Base-by-base conservation (phyloP, 257 asterid genomes). In the Salvia rosmarinus region DNA sequence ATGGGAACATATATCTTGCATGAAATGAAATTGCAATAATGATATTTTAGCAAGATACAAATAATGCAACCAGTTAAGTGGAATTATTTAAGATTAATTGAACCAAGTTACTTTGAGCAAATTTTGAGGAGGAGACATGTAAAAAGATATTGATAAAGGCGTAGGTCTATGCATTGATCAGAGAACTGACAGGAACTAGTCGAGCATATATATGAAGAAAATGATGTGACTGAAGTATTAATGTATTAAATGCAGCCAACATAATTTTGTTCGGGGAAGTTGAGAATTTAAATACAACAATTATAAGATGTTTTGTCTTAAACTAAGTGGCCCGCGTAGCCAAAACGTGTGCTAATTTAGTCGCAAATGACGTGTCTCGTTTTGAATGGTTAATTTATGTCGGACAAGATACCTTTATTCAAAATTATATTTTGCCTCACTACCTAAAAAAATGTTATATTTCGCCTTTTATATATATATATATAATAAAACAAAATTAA, bases 231-330 rank as follows among this genome's bases (percentile, higher is more conserved):
- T 57, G 34, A 35, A 14, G 20, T 20, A 44, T 25, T 12, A 4
- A 40, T 4, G 46, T 9, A 57, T 59, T 75, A 1, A 75, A 46
- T 75, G 75, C 70, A 25, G 7, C 34, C 51, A 40, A 21, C 49
- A n/a, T 9, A 21, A 23, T 21, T 20, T 46, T 10, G 5, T 43
- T 17, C 4, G 39, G 21, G 52, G 64, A n/a, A 21, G 70, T 60
- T 59, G 70, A 52, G 70, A 21, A 58, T 40, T 67, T 75, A 47
- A 60, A 49, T 58, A 49, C 58, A 11, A 37, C 10, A 21, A 6
- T 49, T 50, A 57, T 55, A 52, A 37, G 9, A 43, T 16, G 17
- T 16, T 59, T 30, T 32, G 28, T 17, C 10, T 0, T 11, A 32
- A 57, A 59, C 51, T 12, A 57, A 5, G n/a, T 30, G 21, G 13